Evolutionary conservation across 768 basidiomycete species (phyloP), one percentile per base, ranked within the genome.

Genomic region (Leccinum fibrillosum): DNA sequence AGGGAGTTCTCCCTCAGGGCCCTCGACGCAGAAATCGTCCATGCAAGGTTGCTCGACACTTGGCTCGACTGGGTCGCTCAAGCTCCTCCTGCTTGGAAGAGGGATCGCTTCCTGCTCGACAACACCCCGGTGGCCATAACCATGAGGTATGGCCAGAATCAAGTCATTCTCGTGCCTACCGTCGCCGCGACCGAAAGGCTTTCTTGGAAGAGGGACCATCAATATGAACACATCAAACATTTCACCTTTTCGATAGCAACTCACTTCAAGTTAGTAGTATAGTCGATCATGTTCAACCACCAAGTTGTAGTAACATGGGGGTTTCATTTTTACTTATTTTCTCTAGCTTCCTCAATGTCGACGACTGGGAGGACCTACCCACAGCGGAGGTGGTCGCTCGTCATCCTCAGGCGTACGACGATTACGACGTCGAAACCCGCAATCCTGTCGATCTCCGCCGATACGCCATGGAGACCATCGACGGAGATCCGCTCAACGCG

Each of bases 131-230:
- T 62, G 7, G 53, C 54, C 1, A 11, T 62, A 37, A 49, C 60
- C 1, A 19, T 62, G 17, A 28, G 57, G 0, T 62, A 62, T 5
- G 60, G 60, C 0, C 60, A 62, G 11, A 62, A 62, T 2, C 60
- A 62, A 7, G 2, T 9, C 9, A 8, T 55, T 6, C 7, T 56
- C 0, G 8, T 51, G 3, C 55, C 37, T 10, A 28, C 34, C 15
- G 0, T 25, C 10, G 5, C 39, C 4, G 6, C 26, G 0, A 1
- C 7, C 1, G 52, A 53, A 50, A 13, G 52, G 3, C 17, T 23
- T 4, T 34, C 42, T 5, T 57, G 52, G 57, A 58, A 58, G 11
- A 17, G 15, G 0, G 52, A 58, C 5, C 56, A 57, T 3, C 5
- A 0, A 1, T 57, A 53, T 4, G 32, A 57, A 0, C 56, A 57